Base-by-base conservation (phyloP, 495 filamentous ascomycete species). In the Mycothermus thermophilus region DNA sequence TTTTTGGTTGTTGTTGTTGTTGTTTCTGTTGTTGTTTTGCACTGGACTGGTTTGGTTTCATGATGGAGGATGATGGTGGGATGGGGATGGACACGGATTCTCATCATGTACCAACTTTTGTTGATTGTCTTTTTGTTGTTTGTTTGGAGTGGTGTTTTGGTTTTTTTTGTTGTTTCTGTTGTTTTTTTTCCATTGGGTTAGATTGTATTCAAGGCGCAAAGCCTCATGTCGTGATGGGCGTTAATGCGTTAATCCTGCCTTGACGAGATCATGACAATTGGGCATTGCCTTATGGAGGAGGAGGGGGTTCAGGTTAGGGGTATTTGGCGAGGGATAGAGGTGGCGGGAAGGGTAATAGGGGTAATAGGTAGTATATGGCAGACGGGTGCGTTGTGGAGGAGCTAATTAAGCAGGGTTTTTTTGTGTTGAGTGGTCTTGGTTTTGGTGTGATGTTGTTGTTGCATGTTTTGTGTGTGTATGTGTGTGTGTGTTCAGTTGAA, bases 191-290 rank as follows among this genome's bases (percentile, higher is more conserved):
- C n/a, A n/a, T n/a, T n/a, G n/a, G n/a, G n/a, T 33, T 40, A 34
- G 38, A 40, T 23, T 6, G 12, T 31, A 15, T 23, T 29, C 12
- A n/a, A 3, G 32, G 27, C 38, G 15, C 38, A 27, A 10, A 31
- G 38, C 38, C 38, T 41, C 27, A 31, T 41, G 38, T 41, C 27
- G 15, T 31, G 32, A 35, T 30, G 26, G 27, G n/a, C n/a, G 20
- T 12, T 29, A 9, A 30, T 30, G 31, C 13, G 10, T 19, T 11
- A 32, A 19, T 5, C 14, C 5, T n/a, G 3, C 6, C 28, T 16
- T 37, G 21, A 24, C 23, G 36, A 27, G n/a, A 5, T 40, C 15
- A 41, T 35, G 32, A 32, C 16, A 35, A 4, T 19, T 18, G 38
- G 21, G 27, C 5, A n/a, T n/a, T n/a, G n/a, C n/a, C n/a, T n/a